Percentiles rank a stretch among this genome's conserved stretches.
Evolutionary conservation across 139 green algal species (phyloP).

Genomic region (Pleodorina starrii): DNA sequence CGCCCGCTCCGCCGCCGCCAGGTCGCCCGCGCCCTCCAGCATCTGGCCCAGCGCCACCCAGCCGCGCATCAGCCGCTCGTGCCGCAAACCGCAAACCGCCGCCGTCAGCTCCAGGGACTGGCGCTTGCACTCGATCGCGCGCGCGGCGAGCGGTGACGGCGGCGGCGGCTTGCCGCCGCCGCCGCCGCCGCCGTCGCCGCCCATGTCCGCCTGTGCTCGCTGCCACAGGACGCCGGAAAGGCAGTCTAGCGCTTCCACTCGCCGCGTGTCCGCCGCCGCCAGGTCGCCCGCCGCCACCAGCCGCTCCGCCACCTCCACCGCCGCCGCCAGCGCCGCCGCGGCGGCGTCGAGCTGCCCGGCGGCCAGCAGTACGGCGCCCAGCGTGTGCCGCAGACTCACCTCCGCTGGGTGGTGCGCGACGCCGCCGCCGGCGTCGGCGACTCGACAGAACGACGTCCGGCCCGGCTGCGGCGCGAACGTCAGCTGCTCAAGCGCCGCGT

Average conservation of each 20-base stretch:
- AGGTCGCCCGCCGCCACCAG: constrained; percentile 8
- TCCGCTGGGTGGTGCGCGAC: constrained; percentile 5
- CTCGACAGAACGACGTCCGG: background rate
- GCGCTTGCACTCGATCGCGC: background rate
- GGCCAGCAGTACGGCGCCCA: constrained; percentile 8
- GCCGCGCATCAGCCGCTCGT: constrained; percentile 12
- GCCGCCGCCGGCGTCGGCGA: no score
- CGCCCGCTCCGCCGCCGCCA: constrained; percentile 20
- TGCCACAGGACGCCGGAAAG: background rate
- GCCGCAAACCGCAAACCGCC: background rate
- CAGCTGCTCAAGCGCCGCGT: background rate
- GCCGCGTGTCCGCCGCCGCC: constrained; percentile 27
- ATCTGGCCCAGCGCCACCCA: constrained; percentile 24
- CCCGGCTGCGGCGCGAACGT: background rate
- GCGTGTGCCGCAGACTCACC: background rate
- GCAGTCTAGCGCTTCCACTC: background rate
- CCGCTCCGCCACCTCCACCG: constrained; percentile 13
- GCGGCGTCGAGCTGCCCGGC: background rate
- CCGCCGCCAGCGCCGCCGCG: background rate
- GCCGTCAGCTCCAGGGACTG: background rate
- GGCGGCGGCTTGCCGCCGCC: background rate
- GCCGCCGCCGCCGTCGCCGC: background rate
- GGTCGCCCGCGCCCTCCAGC: background rate
- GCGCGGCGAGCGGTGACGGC: background rate
- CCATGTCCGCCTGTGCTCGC: background rate